Base-by-base conservation (phyloP, 148 eudicot species). In the Limonium bicolor region DNA sequence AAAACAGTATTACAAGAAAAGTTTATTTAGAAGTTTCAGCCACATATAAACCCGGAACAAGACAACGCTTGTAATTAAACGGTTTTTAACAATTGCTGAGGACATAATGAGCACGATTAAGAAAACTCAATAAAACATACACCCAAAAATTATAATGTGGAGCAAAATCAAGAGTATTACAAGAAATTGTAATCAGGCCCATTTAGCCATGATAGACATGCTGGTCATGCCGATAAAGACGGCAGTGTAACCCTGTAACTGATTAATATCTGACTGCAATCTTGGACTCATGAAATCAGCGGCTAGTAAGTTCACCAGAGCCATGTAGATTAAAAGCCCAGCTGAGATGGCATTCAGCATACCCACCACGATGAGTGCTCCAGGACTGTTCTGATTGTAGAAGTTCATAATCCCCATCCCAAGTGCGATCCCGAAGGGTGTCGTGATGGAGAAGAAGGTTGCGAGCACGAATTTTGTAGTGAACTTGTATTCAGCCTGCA, bases 161-260 rank as follows among this genome's bases (percentile, higher is more conserved):
- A n/a, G n/a, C n/a, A n/a, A n/a, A n/a, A n/a, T n/a, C n/a, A n/a
- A n/a, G n/a, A n/a, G n/a, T n/a, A n/a, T n/a, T n/a, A n/a, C n/a
- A n/a, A n/a, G n/a, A n/a, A n/a, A n/a, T n/a, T n/a, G n/a, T n/a
- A n/a, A n/a, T n/a, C 61, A 73, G 0, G 79, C 80, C 80, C 80
- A 74, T 40, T 50, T 62, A 0, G 80, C 80, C 80, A 74, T 69
- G 6, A 74, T 43, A 36, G 80, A 69, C 80, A 74, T 74, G 43
- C 56, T 14, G 23, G 66, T 72, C 62, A 68, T 64, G 17, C 80
- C 80, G 0, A 62, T 1, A 10, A 69, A 45, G 10, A 62, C 72
- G 19, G 76, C 80, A 24, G 19, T 4, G 42, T 66, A 69, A 26
- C 63, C 54, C 29, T 45, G 37, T 14, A 60, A 22, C 43, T 74